phyloP scores from a whole-genome alignment of 2,329 filamentous ascomycete genomes.

The Exophiala bonariae region DNA sequence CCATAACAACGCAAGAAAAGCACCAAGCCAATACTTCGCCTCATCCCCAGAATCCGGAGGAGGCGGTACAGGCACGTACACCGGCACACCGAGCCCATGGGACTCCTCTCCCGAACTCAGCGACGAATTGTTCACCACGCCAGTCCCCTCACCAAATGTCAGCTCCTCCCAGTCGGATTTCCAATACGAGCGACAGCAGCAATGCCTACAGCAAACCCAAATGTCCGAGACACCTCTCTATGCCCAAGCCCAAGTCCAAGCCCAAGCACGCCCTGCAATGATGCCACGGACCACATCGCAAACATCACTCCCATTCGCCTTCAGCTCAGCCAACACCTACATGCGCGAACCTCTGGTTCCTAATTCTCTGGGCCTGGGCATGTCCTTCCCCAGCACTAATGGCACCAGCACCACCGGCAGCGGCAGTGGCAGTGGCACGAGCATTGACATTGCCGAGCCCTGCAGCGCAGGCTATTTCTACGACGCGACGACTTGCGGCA shows the following conservation, averaged over 20 bases:
- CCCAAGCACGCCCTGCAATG: too few species aligned
- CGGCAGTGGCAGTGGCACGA: background rate
- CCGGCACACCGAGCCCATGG: slow-evolving; percentile 1
- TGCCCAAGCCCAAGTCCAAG: too few species aligned
- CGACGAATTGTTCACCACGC: slow-evolving; percentile 12
- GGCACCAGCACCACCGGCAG: background rate
- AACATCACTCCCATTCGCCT: too few species aligned
- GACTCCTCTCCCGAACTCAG: slow-evolving; percentile 8
- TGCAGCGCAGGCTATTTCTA: slow-evolving; percentile 7
- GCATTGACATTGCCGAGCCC: background rate
- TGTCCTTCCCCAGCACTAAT: background rate
- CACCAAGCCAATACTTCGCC: too few species aligned
- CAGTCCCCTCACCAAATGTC: slow-evolving; percentile 3
- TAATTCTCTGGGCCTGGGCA: too few species aligned
- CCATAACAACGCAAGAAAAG: too few species aligned
- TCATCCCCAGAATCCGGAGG: too few species aligned
- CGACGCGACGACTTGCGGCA: slow-evolving; percentile 7
- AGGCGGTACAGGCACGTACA: background rate
- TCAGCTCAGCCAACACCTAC: too few species aligned
- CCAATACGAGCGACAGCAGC: background rate
- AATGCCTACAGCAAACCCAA: background rate
- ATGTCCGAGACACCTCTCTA: too few species aligned
- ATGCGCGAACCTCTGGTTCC: too few species aligned
- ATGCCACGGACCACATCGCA: too few species aligned
- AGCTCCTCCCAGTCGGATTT: background rate